Evolutionary conservation across 2,329 filamentous ascomycete species (phyloP).

Genomic region (Tolypocladium tundrense): DNA sequence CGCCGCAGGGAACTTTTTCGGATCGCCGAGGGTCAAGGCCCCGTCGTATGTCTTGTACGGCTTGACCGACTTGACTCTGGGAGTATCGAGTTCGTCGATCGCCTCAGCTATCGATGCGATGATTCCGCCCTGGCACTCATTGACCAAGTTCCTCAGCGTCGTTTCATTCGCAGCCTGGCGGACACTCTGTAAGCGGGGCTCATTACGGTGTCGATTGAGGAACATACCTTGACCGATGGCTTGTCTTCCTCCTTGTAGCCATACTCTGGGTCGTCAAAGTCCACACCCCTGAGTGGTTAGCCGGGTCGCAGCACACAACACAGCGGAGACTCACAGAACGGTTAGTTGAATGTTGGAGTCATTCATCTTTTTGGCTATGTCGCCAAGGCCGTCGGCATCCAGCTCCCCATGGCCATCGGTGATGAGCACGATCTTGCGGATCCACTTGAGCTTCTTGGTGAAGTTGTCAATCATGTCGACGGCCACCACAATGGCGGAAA

Average conservation of each 20-base stretch:
- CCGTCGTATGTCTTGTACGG: slow-evolving; percentile 75
- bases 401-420: slow-evolving; percentile 71
- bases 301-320: neutral
- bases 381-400: slow-evolving; percentile 58
- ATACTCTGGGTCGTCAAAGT: slow-evolving; percentile 86
- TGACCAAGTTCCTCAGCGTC: slow-evolving; percentile 52
- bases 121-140: slow-evolving; percentile 55
- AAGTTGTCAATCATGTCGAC: slow-evolving; percentile 74
- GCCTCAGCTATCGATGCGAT: slow-evolving; percentile 84
- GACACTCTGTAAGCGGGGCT: neutral
- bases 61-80: slow-evolving; percentile 64
- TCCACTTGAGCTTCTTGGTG: slow-evolving; percentile 75
- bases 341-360: slow-evolving; percentile 67
- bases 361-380: slow-evolving; percentile 65
- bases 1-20: slow-evolving; percentile 60
- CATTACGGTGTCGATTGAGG: no score
- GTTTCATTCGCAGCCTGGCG: slow-evolving; percentile 53
- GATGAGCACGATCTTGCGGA: slow-evolving; percentile 69
- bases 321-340: slow-evolving; percentile 53
- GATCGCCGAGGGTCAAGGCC: slow-evolving; percentile 67
- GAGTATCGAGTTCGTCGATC: slow-evolving; percentile 66
- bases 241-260: slow-evolving; percentile 92
- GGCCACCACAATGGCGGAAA: slow-evolving; percentile 80
- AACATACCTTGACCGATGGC: slow-evolving; percentile 51
- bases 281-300: slow-evolving; percentile 55